Conservation (phyloP, 2,329 filamentous ascomycete genomes). For the Elsinoe australis region DNA sequence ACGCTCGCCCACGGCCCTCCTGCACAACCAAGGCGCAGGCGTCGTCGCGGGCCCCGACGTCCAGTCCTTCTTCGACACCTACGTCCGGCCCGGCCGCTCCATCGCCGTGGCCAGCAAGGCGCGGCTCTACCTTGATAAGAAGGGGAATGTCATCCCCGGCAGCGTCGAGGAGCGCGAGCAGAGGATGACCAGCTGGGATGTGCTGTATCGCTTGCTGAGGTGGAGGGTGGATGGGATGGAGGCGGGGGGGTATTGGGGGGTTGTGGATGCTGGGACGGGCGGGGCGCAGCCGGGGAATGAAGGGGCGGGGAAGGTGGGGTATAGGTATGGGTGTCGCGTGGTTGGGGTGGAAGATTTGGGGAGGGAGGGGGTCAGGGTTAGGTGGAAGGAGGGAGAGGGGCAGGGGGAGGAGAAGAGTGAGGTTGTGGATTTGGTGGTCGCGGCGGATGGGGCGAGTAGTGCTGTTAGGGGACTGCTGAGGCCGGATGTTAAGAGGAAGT, state of each 20-base stretch:
- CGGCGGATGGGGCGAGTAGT: conserved; percentile 36
- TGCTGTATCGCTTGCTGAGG: conserved; percentile 40
- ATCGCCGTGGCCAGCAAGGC: conserved; percentile 26
- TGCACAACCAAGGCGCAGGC: conserved; percentile 44
- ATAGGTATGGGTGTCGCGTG: conserved; percentile 29
- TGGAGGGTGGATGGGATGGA: conserved; percentile 39
- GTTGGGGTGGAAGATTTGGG: conserved; percentile 23
- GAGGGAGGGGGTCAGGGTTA: conserved; percentile 22
- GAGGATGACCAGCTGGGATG: conserved; percentile 44
- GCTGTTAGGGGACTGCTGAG: conserved; percentile 25
- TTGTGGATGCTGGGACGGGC: conserved; percentile 20
- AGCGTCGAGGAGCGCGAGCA: conserved; percentile 31
- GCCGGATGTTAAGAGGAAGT: conserved; percentile 26
- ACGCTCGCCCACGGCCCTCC: conserved; percentile 35
- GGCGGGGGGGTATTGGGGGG: conserved; percentile 26
- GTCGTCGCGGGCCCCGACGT: conserved; percentile 42
- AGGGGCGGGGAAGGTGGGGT: conserved; percentile 21
- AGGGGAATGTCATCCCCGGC: conserved; percentile 26
- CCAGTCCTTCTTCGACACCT: conserved; percentile 36
- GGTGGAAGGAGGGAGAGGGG: conserved; percentile 24
- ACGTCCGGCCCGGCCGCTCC: conserved; percentile 34
- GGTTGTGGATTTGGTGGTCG: conserved; percentile 35
- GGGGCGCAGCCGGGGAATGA: conserved; percentile 8
- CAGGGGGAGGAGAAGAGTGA: conserved; percentile 21
- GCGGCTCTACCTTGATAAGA: conserved; percentile 26